Evolutionary conservation across 2,329 filamentous ascomycete genomes (phyloP), one percentile per base, ranked within the genome.

Genomic region (Didymella keratinophila): DNA sequence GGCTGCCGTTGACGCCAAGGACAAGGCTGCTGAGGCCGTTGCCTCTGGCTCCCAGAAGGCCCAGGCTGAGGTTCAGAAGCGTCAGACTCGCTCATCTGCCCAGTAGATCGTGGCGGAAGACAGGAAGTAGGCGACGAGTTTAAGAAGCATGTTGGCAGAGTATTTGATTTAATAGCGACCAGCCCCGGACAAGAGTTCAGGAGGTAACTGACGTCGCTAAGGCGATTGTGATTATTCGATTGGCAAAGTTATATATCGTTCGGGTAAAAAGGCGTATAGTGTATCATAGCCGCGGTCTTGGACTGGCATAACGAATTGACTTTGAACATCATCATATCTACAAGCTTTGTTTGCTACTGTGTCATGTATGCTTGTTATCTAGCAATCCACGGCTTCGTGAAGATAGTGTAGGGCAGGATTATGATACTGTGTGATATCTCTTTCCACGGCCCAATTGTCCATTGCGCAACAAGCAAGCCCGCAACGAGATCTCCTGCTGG

Each of bases 21-120:
- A 86, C 70, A 89, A 94, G 83, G 87, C 86, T 50, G 87, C 87
- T 70, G 88, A 85, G 70, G 84, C 84, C 52, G 81, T 84, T 59
- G 81, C 82, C 61, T 84, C 83, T 56, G 84, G 84, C 49, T 81
- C 91, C 44, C 89, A 88, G 70, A 93, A 95, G 83, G 89, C 86
- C 67, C 92, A 96, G 87, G 79, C 82, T 52, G 86, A 86, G 72
- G 81, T 83, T 52, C 87, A 85, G 78, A 88, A 88, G 84, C 81
- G 86, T 67, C 81, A 78, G 55, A 86, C 84, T 23, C 74, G 78
- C 70, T 78, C 77, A 20, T 62, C 63, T 52, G 71, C 71, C 23
- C 73, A 71, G 63, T 75, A 74, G 52, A 62, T 21, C 7, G 25
- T 36, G 20, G 45, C 0, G 4, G 28, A n/a, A 23, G 34, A 59